Base-by-base conservation (phyloP, 1,284 basidiomycete genomes). In the Ganoderma leucocontextum region DNA sequence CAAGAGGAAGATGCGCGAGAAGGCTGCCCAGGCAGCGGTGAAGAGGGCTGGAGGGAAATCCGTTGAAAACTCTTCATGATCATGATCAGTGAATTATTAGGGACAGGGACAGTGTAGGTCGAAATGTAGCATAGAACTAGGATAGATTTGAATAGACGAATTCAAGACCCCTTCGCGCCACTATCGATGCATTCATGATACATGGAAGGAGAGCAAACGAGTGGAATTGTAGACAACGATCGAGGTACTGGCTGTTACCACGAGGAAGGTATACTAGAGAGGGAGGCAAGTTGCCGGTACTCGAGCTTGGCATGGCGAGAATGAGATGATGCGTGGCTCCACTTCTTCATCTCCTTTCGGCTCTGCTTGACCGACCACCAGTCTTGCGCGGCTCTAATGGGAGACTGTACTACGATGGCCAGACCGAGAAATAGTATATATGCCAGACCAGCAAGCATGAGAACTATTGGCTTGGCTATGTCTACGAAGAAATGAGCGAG, bases 1-100 rank as follows among this genome's bases (percentile, higher is more conserved):
- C 0, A 68, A 74, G 60, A 68, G 70, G 22, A 75, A 78, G 68
- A 66, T 72, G 41, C 70, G 64, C 15, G 72, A 75, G 67, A 75
- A 70, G 62, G 69, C 42, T 49, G 64, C 17, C 25, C 12, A 62
- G 29, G 49, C 25, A 22, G 65, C 8, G 29, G 59, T 13, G 53
- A 36, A 17, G 19, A 39, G 19, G 22, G 38, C 35, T 22, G 35
- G n/a, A n/a, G n/a, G n/a, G n/a, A n/a, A n/a, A n/a, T n/a, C n/a
- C n/a, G n/a, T 12, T 25, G 47, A 49, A 10, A 10, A 10, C 2
- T 12, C 10, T 25, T 25, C 1, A 38, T n/a, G 29, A 10, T 22
- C 9, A 22, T 13, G 1, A n/a, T 13, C 9, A 8, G 35, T 57
- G 53, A 36, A 36, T 38, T 36, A 2, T 4, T 35, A 38, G 15